phyloP scores from a whole-genome alignment of 2,329 filamentous ascomycete species.

The Paraconiothyrium sp. region DNA sequence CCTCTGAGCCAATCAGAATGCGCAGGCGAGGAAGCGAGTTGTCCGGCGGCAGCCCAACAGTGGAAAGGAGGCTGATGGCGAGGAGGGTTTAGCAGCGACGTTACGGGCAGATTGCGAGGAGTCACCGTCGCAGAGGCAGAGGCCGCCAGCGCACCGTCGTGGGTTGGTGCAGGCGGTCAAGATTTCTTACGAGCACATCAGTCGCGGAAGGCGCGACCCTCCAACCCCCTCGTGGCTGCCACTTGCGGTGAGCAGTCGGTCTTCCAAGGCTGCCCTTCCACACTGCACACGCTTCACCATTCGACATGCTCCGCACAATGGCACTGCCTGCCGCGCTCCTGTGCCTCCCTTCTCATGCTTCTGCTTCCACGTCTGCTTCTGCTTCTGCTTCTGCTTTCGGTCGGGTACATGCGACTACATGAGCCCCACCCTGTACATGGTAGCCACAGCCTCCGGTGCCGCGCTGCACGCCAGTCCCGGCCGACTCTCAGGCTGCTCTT shows the following conservation, averaged over 20 bases:
- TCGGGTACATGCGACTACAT: constrained; percentile 22
- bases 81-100: constrained; percentile 11
- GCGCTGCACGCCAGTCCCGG: constrained; percentile 14
- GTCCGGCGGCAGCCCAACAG: constrained; percentile 10
- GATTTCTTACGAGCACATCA: neutral
- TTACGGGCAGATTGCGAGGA: constrained; percentile 4
- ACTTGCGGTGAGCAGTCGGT: constrained; percentile 12
- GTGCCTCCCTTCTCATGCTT: neutral
- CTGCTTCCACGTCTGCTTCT: too few relatives aligned
- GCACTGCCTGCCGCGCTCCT: constrained; percentile 19
- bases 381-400: constrained; percentile 21
- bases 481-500: neutral
- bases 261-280: neutral
- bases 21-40: constrained; percentile 1
- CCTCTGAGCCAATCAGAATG: constrained; percentile 27
- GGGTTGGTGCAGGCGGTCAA: constrained; percentile 2
- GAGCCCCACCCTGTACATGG: constrained; percentile 15
- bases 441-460: constrained; percentile 25
- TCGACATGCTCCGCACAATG: constrained; percentile 29
- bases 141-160: neutral
- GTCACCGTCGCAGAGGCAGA: constrained; percentile 8
- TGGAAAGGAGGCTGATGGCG: constrained; percentile 15
- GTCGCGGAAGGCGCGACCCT: constrained; percentile 1
- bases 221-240: constrained; percentile 7
- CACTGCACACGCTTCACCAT: too few relatives aligned